phyloP scores from a whole-genome alignment of 345 rosid species.

The Heritiera littoralis region DNA sequence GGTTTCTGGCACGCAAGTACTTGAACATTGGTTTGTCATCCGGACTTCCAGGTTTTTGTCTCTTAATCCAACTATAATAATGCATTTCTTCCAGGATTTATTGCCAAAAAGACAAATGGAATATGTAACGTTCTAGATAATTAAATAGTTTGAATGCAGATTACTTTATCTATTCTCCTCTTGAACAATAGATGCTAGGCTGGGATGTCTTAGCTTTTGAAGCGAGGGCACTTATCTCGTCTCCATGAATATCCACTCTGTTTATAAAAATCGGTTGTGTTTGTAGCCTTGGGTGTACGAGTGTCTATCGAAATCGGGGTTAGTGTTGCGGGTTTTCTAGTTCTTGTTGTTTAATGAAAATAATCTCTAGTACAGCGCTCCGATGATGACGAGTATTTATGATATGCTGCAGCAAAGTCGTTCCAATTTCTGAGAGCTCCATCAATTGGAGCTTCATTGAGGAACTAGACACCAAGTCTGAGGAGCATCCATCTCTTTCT shows the following conservation, averaged over 20 bases:
- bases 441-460: not conserved
- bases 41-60: conserved; percentile 47
- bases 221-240: not conserved
- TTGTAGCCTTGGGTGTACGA: not conserved
- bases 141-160: not conserved
- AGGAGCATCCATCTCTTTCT: conserved; percentile 4
- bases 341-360: not conserved
- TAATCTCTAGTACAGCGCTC: not conserved
- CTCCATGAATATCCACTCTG: not conserved
- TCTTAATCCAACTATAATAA: conserved; percentile 20
- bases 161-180: not conserved
- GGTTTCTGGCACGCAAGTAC: conserved; percentile 28
- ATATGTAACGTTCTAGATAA: not conserved
- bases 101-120: conserved; percentile 42
- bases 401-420: conserved; percentile 1
- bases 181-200: not conserved
- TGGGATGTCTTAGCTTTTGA: not conserved
- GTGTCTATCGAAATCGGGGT: not conserved
- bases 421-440: conserved; percentile 19
- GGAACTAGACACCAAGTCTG: conserved; percentile 13
- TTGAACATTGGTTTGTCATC: conserved; percentile 29
- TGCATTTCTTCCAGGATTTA: conserved; percentile 40
- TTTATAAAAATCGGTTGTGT: not conserved
- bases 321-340: not conserved
- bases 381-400: conserved; percentile 3